These are phyloP conservation scores for Lentinula raphanica DNA, from an alignment of 768 basidiomycete genomes.

Conservation along the genomic window DNA sequence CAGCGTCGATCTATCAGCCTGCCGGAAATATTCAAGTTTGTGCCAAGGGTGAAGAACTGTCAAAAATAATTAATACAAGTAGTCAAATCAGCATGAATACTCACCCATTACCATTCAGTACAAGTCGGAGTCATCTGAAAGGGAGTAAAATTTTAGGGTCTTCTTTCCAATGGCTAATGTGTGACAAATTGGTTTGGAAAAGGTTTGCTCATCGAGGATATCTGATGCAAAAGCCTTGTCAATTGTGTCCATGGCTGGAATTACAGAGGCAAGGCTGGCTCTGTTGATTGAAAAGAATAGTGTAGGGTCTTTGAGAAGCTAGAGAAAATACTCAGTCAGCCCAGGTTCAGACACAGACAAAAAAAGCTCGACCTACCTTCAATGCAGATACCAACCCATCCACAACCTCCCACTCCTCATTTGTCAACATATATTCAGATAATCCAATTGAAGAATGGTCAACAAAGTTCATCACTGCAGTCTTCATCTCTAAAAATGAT, in stretches of 20 bases:
- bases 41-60: slow-evolving; percentile 31
- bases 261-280: not conserved
- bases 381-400: not conserved
- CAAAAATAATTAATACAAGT: too few species aligned
- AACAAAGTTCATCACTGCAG: not conserved
- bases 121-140: slow-evolving; percentile 23
- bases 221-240: slow-evolving; percentile 12
- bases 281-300: not conserved
- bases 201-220: not conserved
- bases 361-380: not conserved
- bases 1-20: slow-evolving; percentile 21
- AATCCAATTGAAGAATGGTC: not conserved
- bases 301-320: not conserved
- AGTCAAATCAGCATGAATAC: slow-evolving; percentile 1
- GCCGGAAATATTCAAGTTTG: slow-evolving; percentile 26
- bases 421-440: not conserved
- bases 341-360: too few species aligned
- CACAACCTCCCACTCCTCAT: not conserved
- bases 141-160: slow-evolving; percentile 28
- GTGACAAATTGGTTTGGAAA: slow-evolving; percentile 15
- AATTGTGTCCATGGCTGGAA: slow-evolving; percentile 19
- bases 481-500: not conserved
- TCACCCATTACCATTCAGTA: slow-evolving; percentile 30
- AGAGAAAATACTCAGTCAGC: not conserved
- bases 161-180: slow-evolving; percentile 19